Base-by-base conservation (phyloP, 345 rosid species). In the Eucalyptus cloeziana region DNA sequence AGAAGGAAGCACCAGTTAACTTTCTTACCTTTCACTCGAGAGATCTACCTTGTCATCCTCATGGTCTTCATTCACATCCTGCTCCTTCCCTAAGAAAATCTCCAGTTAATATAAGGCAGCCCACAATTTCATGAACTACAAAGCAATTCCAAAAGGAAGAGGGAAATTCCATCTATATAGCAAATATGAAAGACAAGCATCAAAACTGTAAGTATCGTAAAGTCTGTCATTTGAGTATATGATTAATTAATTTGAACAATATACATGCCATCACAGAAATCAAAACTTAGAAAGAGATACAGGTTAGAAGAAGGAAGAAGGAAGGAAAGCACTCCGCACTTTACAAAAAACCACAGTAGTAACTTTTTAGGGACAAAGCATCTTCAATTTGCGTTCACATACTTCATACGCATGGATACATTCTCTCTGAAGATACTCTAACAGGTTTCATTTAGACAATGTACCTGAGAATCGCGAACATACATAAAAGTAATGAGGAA, bases 21-120 rank as follows among this genome's bases (percentile, higher is more conserved):
- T 64, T 5, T 62, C 50, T 89, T 92, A 95, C 97, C 94, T 93
- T 92, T 90, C 93, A 80, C 89, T 88, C 13, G 85, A 87, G 69
- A 88, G 88, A 60, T 88, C 91, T 80, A 60, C 85, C 45, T 85
- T 88, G 76, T 92, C 91, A 86, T 81, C 93, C 58, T 94, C 92
- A 62, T 67, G 80, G 62, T 91, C 91, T 85, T 91, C 90, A 9
- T n/a, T 89, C 49, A 31, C 90, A 13, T 83, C 89, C 83, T 62
- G 91, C 87, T 22, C 90, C 89, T 93, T 88, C 90, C 87, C 96
- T 94, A 31, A 40, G 27, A 10, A 37, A 71, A 76, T 37, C 43
- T 76, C 83, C 47, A 22, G 24, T 76, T 76, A 76, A 37, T 76
- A 22, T 76, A 44, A 76, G 83, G 45, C 83, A 21, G 45, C 83